These are phyloP conservation scores for Periglandula ipomoeae DNA, from an alignment of 2,329 filamentous ascomycete species.

Conservation along the genomic window DNA sequence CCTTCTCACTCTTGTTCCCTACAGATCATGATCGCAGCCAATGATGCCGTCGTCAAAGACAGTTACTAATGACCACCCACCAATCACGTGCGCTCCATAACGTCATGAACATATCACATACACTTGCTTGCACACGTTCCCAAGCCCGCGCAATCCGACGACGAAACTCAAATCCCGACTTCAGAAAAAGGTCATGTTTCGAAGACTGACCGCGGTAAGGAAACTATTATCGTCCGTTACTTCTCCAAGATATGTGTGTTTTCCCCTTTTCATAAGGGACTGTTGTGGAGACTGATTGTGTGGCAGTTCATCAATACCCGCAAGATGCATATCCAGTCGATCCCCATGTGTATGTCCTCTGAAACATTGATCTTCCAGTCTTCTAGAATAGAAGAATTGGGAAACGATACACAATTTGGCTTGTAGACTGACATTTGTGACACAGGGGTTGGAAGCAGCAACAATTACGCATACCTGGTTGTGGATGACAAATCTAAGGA, in stretches of 20 bases:
- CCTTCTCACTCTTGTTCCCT: too few relatives aligned
- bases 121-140: neutral
- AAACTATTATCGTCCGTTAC: too few relatives aligned
- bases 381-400: slow-evolving; percentile 3
- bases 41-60: neutral
- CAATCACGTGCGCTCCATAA: slow-evolving; percentile 1
- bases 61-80: neutral
- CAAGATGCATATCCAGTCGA: slow-evolving; percentile 75
- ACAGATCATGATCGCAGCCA: neutral
- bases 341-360: slow-evolving; percentile 68
- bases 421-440: slow-evolving; percentile 1
- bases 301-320: slow-evolving; percentile 11
- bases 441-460: slow-evolving; percentile 65
- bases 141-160: neutral
- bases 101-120: neutral
- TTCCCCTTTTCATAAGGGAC: too few relatives aligned
- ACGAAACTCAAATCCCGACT: neutral
- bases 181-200: slow-evolving; percentile 1
- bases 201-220: neutral
- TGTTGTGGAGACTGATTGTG: neutral
- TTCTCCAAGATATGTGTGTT: neutral
- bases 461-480: slow-evolving; percentile 82
- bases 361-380: neutral
- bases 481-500: slow-evolving; percentile 71
- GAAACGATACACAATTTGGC: neutral